Evolutionary conservation across 208 protist species (phyloP), one percentile per base, ranked within the genome.

Genomic region (Wallacemonas rigidus): DNA sequence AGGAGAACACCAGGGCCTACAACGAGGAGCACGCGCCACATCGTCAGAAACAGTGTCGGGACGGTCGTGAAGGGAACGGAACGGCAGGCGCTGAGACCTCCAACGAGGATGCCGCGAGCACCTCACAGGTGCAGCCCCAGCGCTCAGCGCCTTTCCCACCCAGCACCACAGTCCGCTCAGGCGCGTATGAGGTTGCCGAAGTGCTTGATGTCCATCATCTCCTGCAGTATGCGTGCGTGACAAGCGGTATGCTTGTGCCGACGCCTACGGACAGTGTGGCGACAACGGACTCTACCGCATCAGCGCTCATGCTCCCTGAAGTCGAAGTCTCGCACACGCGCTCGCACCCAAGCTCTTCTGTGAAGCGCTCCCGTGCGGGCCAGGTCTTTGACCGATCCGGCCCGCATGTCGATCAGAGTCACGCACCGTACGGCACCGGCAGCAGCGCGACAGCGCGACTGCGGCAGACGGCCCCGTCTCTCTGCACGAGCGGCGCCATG

Each of bases 161-260:
- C 8, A 56, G 51, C 51, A n/a, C 41, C n/a, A 11, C n/a, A 51
- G 51, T 8, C 7, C 67, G 39, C 35, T 14, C 50, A 26, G 36
- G 15, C 39, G 48, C 17, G 14, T 54, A 65, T n/a, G 60, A 65
- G 15, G 56, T 45, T 6, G 47, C 55, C 8, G 67, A 55, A 36
- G 17, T 43, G 1, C n/a, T 65, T 2, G 88, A 90, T 55, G 74
- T 77, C 0, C 75, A 85, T 71, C 73, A 82, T 35, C 53, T 85
- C 1, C 54, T 90, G 35, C 60, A 81, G 45, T 71, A 76, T 50
- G 79, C 81, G 6, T 82, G 84, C 40, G 38, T 90, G 26, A 72
- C 72, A 3, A 88, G 82, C 56, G 81, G 80, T 7, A 90, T 91
- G 89, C 50, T 91, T 14, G 60, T 45, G 7, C 47, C 6, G 39